Evolutionary conservation across 2,329 filamentous ascomycete species (phyloP), one percentile per base, ranked within the genome.

Genomic region (Exophiala xenobiotica): DNA sequence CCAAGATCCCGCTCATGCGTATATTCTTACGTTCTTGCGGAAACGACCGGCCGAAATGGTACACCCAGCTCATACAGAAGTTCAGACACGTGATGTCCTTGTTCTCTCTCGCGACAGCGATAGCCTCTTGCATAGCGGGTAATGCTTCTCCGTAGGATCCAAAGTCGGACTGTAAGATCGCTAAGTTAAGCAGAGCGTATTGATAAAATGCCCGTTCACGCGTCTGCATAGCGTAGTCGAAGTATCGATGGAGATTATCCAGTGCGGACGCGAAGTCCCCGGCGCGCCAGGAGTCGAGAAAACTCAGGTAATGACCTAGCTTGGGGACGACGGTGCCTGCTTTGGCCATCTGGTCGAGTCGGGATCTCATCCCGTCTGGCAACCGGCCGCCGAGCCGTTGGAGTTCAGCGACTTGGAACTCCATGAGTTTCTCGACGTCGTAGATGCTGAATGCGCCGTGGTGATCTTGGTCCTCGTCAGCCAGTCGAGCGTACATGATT

Each of bases 21-120:
- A 87, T 76, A 45, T 84, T 80, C 42, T 77, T 80, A 59, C 90
- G 82, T n/a, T 90, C 78, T 46, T 82, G 78, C 0, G 90, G 88
- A 61, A 92, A 90, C 0, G 88, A 83, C 64, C 90, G 88, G n/a
- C 86, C 87, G 62, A 96, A 95, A 65, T 96, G 90, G 64, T 95
- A 95, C 2, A 97, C 77, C 93, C 93, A 99, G 65, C 90, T 95
- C 55, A 99, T 80, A 24, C 90, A 88, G 70, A 95, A 97, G 68
- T 96, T 97, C 50, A 99, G 78, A 65, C 93, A 97, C 3, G 82
- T 85, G 76, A 90, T 88, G 65, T 99, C 93, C 59, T 90, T 86
- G 61, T 95, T 95, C 68, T 97, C 93, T 56, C 92, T 78, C 0
- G 93, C 93, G n/a, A 90, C 95, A 0, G 91, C 86, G 26, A 99